These are phyloP conservation scores for Nothophytophthora sp. DNA, from an alignment of 352 stramenopile species.

Conservation along the genomic window DNA sequence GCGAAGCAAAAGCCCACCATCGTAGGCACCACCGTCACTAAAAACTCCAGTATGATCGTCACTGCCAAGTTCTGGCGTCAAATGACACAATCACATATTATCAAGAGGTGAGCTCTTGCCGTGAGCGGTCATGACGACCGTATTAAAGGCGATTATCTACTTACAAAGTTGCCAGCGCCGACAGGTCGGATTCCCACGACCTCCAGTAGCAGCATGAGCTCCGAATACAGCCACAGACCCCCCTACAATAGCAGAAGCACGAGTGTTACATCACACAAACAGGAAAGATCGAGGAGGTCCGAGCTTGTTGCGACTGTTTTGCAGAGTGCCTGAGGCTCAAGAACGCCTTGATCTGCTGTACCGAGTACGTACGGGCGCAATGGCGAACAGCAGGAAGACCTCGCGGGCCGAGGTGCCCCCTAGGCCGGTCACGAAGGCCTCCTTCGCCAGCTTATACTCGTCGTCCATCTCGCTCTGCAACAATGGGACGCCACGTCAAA, in stretches of 20 bases:
- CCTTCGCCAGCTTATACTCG: conserved; percentile 85
- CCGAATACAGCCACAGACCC: conserved; percentile 82
- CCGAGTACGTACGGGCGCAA: conserved; percentile 57
- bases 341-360: not conserved
- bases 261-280: not conserved
- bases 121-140: not conserved
- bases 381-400: conserved; percentile 75
- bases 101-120: too few relatives aligned
- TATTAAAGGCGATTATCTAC: not conserved
- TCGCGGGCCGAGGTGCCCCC: conserved; percentile 70
- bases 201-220: conserved; percentile 76
- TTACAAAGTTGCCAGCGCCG: conserved; percentile 52
- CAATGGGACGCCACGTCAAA: not conserved
- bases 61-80: conserved; percentile 39
- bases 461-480: conserved; percentile 43
- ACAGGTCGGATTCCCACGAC: conserved; percentile 58
- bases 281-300: not conserved
- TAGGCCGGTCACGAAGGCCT: conserved; percentile 75
- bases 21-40: conserved; percentile 64
- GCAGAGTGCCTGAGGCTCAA: not conserved
- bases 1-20: conserved; percentile 75
- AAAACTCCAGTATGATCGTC: conserved; percentile 71
- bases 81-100: not conserved
- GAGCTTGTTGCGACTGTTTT: not conserved
- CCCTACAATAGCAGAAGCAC: conserved; percentile 27